Conservation (phyloP, 2,329 filamentous ascomycete genomes). For the Cryphonectria naterciae region DNA sequence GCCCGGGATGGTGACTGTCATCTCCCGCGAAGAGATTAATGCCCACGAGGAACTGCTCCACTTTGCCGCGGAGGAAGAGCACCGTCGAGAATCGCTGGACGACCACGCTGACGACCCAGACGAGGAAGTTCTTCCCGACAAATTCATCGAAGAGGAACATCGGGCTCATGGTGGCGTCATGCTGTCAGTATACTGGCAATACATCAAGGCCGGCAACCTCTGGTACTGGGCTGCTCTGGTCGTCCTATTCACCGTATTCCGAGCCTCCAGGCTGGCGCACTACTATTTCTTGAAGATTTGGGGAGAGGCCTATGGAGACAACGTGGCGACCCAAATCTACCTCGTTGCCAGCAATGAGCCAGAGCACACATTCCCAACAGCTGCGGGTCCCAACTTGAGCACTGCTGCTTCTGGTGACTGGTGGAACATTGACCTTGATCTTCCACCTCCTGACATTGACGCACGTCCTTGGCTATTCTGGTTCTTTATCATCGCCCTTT, state of each 20-base stretch:
- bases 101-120: slow-evolving; percentile 33
- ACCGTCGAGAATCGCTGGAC: slow-evolving; percentile 37
- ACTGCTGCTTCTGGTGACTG: slow-evolving; percentile 32
- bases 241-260: slow-evolving; percentile 63
- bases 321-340: slow-evolving; percentile 16
- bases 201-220: slow-evolving; percentile 79
- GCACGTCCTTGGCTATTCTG: slow-evolving; percentile 75
- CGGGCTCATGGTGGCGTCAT: slow-evolving; percentile 77
- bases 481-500: slow-evolving; percentile 68
- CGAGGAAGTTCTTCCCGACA: slow-evolving; percentile 49
- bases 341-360: slow-evolving; percentile 19
- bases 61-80: slow-evolving; percentile 40
- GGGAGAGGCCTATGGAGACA: slow-evolving; percentile 72
- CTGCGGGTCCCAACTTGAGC: not conserved
- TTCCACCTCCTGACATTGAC: slow-evolving; percentile 70
- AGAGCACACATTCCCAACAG: slow-evolving; percentile 14
- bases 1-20: slow-evolving; percentile 40
- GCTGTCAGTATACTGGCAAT: slow-evolving; percentile 78
- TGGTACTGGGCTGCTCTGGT: slow-evolving; percentile 73
- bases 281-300: slow-evolving; percentile 86
- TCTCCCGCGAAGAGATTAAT: slow-evolving; percentile 35
- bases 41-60: slow-evolving; percentile 47
- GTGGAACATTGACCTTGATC: slow-evolving; percentile 39
- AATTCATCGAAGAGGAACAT: slow-evolving; percentile 80
- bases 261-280: slow-evolving; percentile 66